Base-by-base conservation (phyloP, 116 monocot species). In the Thalassia testudinum region DNA sequence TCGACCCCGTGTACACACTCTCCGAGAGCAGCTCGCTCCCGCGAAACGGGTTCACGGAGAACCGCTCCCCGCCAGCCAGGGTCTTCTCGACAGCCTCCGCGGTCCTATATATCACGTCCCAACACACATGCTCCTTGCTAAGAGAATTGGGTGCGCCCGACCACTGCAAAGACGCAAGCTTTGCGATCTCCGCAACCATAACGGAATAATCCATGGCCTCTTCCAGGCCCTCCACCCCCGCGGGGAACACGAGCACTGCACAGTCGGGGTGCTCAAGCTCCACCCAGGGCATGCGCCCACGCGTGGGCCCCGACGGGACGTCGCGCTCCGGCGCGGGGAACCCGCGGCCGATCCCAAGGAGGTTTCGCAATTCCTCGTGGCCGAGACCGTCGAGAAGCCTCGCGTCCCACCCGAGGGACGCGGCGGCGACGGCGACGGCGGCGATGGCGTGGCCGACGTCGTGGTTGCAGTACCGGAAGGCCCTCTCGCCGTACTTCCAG, bases 401-500 rank as follows among this genome's bases (percentile, higher is more conserved):
- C 2, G 57, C 69, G 47, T 99, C 99, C 99, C 90, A 99, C 8
- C 99, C 99, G 21, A 99, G 70, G 0, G 82, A 48, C 1, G 82
- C 79, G 13, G 99, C 99, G 19, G 99, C 58, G 49, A 90, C 34
- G 0, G 73, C 67, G 0, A 80, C 66, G 0, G 99, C 89, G 0
- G 74, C 86, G 26, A 99, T 66, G 13, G 99, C 99, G 61, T 99
- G 99, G 42, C 99, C 99, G 18, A 83, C 82, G 43, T 99, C 99
- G 57, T 99, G 86, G 52, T 99, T 99, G 70, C 99, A 99, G 66
- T 99, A 99, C 27, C 99, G 66, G 58, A 99, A 61, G 1, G 82
- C 90, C 12, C 99, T 74, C 57, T 86, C 90, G 25, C 99, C 99
- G 54, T 99, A 99, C 75, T 99, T 99, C 99, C 99, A 99, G 2